phyloP scores from a whole-genome alignment of 169 alveolate genomes.

The Eimeria maxima region DNA sequence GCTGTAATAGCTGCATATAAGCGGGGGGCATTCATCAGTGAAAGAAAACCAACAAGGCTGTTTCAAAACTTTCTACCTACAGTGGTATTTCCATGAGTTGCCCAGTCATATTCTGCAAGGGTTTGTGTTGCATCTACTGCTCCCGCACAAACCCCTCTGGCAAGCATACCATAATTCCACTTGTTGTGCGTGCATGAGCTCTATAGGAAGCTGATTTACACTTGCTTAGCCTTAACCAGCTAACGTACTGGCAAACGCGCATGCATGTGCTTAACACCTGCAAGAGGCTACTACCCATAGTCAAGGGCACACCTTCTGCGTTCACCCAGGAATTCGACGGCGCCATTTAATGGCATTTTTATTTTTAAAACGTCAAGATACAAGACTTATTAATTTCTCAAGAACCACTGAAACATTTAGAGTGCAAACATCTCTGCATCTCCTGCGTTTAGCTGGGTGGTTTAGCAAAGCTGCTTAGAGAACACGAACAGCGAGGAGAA shows the following conservation, averaged over 20 bases:
- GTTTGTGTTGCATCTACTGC: background rate
- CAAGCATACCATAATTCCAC: background rate
- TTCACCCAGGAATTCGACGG: too few species aligned
- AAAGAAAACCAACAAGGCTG: background rate
- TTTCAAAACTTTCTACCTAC: background rate
- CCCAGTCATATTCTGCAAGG: too few species aligned
- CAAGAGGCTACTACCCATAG: too few species aligned
- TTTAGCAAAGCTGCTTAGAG: background rate
- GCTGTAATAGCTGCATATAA: background rate
- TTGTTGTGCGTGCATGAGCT: background rate
- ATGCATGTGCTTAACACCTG: too few species aligned
- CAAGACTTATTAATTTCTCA: too few species aligned
- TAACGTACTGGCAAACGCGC: background rate
- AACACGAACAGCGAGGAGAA: background rate
- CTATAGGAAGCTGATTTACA: background rate
- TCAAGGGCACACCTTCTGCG: too few species aligned
- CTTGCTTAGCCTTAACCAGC: background rate
- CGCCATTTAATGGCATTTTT: too few species aligned
- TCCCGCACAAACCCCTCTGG: background rate
- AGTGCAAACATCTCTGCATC: too few species aligned
- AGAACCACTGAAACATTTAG: too few species aligned
- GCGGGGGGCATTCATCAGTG: background rate
- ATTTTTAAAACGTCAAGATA: too few species aligned
- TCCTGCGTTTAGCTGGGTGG: too few species aligned
- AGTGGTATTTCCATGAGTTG: background rate